phyloP scores from a whole-genome alignment of 805 yeast species.

The Monosporozyma unispora region DNA sequence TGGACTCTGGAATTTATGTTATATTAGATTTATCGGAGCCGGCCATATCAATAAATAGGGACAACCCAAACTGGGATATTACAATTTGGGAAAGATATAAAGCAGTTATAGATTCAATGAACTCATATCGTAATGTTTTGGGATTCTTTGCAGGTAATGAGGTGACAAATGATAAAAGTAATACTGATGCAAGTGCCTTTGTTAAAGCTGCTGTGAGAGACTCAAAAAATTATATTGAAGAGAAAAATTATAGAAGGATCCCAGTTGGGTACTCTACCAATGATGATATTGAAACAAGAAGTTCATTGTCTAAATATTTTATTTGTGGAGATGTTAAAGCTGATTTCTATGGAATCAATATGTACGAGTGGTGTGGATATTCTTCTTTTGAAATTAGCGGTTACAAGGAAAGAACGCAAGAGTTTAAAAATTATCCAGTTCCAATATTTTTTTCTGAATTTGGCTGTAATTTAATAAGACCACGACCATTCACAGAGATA shows the following conservation, averaged over 20 bases:
- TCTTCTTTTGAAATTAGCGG: slow-evolving; percentile 59
- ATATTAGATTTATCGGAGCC: slow-evolving; percentile 89
- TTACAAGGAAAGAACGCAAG: slow-evolving; percentile 51
- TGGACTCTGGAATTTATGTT: slow-evolving; percentile 85
- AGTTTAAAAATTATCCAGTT: slow-evolving; percentile 54
- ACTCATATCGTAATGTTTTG: slow-evolving; percentile 67
- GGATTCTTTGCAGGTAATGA: slow-evolving; percentile 98
- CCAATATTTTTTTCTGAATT: slow-evolving; percentile 76
- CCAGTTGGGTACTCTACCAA: slow-evolving; percentile 94
- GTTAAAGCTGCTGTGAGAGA: slow-evolving; percentile 96
- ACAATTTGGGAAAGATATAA: slow-evolving; percentile 69
- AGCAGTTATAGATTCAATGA: slow-evolving; percentile 70
- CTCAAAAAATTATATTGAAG: slow-evolving; percentile 62
- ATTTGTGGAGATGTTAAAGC: slow-evolving; percentile 62
- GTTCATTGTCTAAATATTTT: slow-evolving; percentile 72
- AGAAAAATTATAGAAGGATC: slow-evolving; percentile 53
- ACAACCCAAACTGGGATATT: slow-evolving; percentile 69
- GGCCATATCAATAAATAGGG: slow-evolving; percentile 63
- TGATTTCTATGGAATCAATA: slow-evolving; percentile 77
- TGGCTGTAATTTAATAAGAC: slow-evolving; percentile 61
- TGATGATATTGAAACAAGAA: slow-evolving; percentile 78
- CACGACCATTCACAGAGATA: slow-evolving; percentile 67
- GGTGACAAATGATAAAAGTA: slow-evolving; percentile 75
- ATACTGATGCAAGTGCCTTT: slow-evolving; percentile 85
- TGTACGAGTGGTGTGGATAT: slow-evolving; percentile 82